A percentile compares a stretch with the other conserved stretches of the same genome.
Evolutionary conservation across 495 filamentous ascomycete genomes (phyloP).

Genomic region (Aeminium ludgeri): DNA sequence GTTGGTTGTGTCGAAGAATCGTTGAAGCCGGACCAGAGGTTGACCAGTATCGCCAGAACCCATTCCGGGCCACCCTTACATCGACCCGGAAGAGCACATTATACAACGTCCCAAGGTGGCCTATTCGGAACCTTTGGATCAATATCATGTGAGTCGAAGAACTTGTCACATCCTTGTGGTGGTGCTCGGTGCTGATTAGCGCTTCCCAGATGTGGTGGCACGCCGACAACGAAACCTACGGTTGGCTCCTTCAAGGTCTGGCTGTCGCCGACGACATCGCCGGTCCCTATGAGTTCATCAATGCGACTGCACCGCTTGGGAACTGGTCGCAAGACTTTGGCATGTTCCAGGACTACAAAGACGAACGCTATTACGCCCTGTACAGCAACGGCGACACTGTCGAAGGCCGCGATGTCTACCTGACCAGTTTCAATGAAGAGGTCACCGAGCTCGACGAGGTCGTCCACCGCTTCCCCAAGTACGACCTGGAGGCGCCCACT

Average conservation of each 20-base stretch:
- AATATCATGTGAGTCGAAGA: too few relatives aligned
- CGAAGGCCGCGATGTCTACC: conserved; percentile 28
- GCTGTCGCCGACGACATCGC: conserved; percentile 25
- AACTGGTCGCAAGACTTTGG: conserved; percentile 35
- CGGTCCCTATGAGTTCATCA: conserved; percentile 28
- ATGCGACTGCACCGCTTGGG: conserved; percentile 27
- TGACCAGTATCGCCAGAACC: too few relatives aligned
- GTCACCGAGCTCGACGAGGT: conserved; percentile 24
- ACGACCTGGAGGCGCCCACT: conserved; percentile 30
- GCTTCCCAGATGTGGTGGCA: conserved; percentile 32
- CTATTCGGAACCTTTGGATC: too few relatives aligned
- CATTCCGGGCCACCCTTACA: too few relatives aligned
- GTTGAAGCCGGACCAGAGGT: too few relatives aligned
- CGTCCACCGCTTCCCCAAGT: conserved; percentile 30
- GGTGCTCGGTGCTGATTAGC: too few relatives aligned
- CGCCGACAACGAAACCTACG: conserved; percentile 31
- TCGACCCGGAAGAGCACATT: too few relatives aligned
- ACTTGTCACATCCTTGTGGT: too few relatives aligned
- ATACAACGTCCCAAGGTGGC: too few relatives aligned
- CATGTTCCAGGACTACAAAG: conserved; percentile 30
- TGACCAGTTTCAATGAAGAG: conserved; percentile 27
- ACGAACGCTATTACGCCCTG: conserved; percentile 27
- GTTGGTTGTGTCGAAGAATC: not conserved
- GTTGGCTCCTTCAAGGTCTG: conserved; percentile 28
- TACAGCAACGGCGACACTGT: conserved; percentile 30